These are phyloP conservation scores for Picochlorum sp. DNA, from an alignment of 139 green algal genomes.

Conservation along the genomic window DNA sequence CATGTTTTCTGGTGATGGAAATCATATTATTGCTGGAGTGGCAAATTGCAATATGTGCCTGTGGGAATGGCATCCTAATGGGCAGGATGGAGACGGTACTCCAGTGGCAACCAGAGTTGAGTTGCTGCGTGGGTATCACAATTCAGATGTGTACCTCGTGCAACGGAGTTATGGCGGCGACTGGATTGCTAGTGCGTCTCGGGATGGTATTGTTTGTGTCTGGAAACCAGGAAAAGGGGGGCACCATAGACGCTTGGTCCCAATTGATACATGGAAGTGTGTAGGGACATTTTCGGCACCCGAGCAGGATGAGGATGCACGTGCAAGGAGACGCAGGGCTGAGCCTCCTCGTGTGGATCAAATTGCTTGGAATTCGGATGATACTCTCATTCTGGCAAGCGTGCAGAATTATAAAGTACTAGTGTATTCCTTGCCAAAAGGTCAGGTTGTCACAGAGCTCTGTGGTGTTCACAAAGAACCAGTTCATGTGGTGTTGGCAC, in stretches of 20 bases:
- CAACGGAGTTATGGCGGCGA: conserved; percentile 49
- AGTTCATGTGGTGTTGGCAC: conserved; percentile 56
- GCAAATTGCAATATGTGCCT: conserved; percentile 52
- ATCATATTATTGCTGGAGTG: conserved; percentile 53
- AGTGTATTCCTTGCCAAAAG: conserved; percentile 39
- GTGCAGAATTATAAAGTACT: conserved; percentile 44
- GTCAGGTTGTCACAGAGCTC: conserved; percentile 32
- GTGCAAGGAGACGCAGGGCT: conserved; percentile 22
- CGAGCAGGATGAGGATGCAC: conserved; percentile 28
- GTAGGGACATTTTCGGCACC: conserved; percentile 29
- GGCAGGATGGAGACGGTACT: neutral
- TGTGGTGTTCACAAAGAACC: conserved; percentile 28
- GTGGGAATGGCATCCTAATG: conserved; percentile 44
- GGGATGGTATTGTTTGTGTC: conserved; percentile 61
- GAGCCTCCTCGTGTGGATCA: conserved; percentile 47
- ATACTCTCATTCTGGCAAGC: conserved; percentile 38
- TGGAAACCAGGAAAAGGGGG: conserved; percentile 9
- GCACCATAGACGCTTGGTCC: conserved; percentile 17
- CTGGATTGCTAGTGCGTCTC: conserved; percentile 54
- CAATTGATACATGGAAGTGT: conserved; percentile 33
- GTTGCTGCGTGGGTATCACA: conserved; percentile 35
- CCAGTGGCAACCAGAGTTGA: conserved; percentile 1
- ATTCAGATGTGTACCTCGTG: conserved; percentile 54
- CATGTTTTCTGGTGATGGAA: conserved; percentile 48
- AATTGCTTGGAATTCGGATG: conserved; percentile 52